Evolutionary conservation across 805 yeast genomes (phyloP).

Genomic region (Candida dajiaensis): DNA sequence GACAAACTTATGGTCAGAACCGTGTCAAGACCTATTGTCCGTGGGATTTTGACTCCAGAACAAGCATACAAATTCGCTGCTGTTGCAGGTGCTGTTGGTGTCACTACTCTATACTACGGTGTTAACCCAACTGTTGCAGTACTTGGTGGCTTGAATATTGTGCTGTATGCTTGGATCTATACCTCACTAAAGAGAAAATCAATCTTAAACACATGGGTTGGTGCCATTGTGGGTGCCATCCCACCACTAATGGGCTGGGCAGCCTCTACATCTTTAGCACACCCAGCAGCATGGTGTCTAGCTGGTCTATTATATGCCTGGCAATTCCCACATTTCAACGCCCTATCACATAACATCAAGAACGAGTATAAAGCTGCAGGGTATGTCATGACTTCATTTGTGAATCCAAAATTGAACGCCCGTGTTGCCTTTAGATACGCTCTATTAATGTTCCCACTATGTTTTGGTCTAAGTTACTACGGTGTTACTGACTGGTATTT

Average conservation of each 20-base stretch:
- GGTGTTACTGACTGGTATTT: conserved; percentile 80
- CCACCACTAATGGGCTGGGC: conserved; percentile 99
- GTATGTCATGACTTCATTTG: conserved; percentile 95
- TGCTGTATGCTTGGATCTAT: conserved; percentile 82
- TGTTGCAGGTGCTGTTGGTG: conserved; percentile 65
- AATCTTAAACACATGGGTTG: conserved; percentile 95
- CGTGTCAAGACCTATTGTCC: conserved; percentile 81
- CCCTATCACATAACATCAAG: conserved; percentile 81
- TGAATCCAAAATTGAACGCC: conserved; percentile 86
- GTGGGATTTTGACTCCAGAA: conserved; percentile 65
- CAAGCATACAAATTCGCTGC: conserved; percentile 84
- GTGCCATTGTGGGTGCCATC: conserved; percentile 97
- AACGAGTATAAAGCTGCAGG: conserved; percentile 90
- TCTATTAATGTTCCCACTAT: conserved; percentile 87
- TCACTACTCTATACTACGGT: conserved; percentile 62
- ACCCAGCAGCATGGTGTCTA: conserved; percentile 94
- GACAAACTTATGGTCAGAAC: conserved; percentile 88
- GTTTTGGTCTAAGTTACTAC: conserved; percentile 73
- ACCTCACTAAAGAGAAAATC: conserved; percentile 83
- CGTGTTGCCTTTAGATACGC: conserved; percentile 90
- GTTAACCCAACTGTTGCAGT: conserved; percentile 82
- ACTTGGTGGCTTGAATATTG: conserved; percentile 76
- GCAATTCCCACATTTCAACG: conserved; percentile 98
- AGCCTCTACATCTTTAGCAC: conserved; percentile 67
- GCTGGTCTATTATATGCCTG: conserved; percentile 90